phyloP scores from a whole-genome alignment of 1,284 basidiomycete species.

The Cerrena zonata region DNA sequence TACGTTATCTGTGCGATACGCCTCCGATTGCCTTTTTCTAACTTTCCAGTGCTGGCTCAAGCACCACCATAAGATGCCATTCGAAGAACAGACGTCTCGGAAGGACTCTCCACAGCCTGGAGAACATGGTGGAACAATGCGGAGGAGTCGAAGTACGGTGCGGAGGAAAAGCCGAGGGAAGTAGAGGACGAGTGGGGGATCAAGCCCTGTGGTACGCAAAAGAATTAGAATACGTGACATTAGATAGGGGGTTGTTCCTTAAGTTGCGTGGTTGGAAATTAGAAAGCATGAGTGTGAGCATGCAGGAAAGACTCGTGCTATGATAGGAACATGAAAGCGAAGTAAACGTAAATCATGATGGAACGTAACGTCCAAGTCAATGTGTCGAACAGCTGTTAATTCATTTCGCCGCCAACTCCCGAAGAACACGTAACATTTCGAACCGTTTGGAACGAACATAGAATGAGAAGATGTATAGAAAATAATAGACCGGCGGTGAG shows the following conservation, averaged over 20 bases:
- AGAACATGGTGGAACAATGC: constrained; percentile 38
- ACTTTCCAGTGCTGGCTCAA: constrained; percentile 36
- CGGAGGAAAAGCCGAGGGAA: constrained; percentile 50
- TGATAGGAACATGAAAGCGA: neutral
- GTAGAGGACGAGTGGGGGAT: constrained; percentile 54
- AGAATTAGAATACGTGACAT: neutral
- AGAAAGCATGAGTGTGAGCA: neutral
- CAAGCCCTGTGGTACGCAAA: constrained; percentile 43
- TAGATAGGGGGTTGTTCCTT: neutral
- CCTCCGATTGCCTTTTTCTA: constrained; percentile 20
- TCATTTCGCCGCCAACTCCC: too few species aligned
- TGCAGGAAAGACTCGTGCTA: neutral
- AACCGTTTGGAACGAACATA: too few species aligned
- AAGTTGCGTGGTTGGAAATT: neutral
- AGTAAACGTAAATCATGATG: neutral
- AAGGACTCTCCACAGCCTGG: constrained; percentile 47
- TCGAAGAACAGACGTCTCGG: constrained; percentile 37
- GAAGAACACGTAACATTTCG: too few species aligned
- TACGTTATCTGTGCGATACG: constrained; percentile 15
- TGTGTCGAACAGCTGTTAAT: neutral
- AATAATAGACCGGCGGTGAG: too few species aligned
- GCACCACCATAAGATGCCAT: constrained; percentile 59
- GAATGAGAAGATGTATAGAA: too few species aligned
- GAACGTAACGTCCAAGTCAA: neutral
- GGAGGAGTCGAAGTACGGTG: constrained; percentile 45